phyloP scores from a whole-genome alignment of 768 basidiomycete species.

The Lentinula lateritia region DNA sequence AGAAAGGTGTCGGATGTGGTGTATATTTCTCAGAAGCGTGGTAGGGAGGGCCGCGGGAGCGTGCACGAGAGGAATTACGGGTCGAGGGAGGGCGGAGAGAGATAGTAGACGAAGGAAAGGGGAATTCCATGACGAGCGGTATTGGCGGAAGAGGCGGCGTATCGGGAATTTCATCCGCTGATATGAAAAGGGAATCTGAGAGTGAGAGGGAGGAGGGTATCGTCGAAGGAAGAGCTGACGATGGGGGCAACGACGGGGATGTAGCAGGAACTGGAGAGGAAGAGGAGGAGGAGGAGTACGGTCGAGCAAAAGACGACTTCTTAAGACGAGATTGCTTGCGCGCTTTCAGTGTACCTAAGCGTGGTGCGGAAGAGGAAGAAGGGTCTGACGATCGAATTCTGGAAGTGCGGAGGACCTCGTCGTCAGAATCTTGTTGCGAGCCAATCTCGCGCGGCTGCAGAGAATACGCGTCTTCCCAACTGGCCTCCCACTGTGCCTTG shows the following conservation, averaged over 20 bases:
- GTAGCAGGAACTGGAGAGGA: not conserved
- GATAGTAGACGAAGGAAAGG: not conserved
- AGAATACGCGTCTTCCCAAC: not conserved
- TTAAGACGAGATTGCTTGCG: not conserved
- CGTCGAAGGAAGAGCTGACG: not conserved
- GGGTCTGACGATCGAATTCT: not conserved
- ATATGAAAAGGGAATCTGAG: not conserved
- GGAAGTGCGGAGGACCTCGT: not conserved
- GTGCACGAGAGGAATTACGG: not conserved
- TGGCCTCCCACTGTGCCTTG: conserved; percentile 2
- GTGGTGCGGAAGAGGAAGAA: not conserved
- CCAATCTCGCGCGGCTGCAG: not conserved
- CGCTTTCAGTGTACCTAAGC: not conserved
- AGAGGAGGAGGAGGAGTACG: not conserved
- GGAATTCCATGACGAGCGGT: not conserved
- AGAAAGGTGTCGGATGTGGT: not conserved
- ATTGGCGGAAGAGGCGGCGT: not conserved
- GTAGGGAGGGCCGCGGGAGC: not conserved
- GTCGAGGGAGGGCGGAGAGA: not conserved
- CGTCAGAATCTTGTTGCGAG: not conserved
- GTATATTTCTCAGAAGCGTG: not conserved
- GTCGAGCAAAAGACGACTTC: not conserved
- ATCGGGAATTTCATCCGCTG: not conserved
- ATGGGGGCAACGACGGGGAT: not conserved
- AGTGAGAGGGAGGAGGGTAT: not conserved